Evolutionary conservation across 2,329 filamentous ascomycete species (phyloP), one percentile per base, ranked within the genome.

Genomic region (Aspergillus viridinutans): DNA sequence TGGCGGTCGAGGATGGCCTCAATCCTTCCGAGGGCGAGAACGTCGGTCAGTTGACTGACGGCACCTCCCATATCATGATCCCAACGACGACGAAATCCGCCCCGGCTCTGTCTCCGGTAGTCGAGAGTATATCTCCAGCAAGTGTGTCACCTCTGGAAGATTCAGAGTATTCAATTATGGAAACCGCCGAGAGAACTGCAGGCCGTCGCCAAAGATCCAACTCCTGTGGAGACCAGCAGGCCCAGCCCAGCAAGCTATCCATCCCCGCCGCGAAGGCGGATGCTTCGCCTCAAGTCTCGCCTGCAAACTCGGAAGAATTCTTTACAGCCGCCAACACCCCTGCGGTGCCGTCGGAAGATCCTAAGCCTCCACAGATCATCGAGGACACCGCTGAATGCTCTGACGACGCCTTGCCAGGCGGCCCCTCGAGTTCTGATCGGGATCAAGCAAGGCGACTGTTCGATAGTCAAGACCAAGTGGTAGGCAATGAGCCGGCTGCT

Each of bases 371-470:
- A 6, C 65, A 65, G 17, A 51, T 59, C 4, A 43, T 58, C 3
- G 65, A 69, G 47, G 61, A 52, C 5, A 58, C 52, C 6, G 48
- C 56, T 12, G 61, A 69, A 50, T 49, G 49, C 26, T 53, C 60
- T 17, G 62, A 65, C 20, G 58, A 65, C 8, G 35, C 51, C n/a
- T 35, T 62, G 12, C 61, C 64, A 21, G 61, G 69, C 40, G 61
- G 59, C 3, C 68, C 80, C 4, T 78, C 84, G 1, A 83, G 86
- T 40, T 86, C 89, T 56, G 92, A 96, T 65, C 81, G 83, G 21
- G 84, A 89, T 63, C 90, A 89, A 70, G 94, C 93, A 1, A 83
- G 87, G 64, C 87, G 86, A 68, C 91, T 99, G 43, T 97, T 85
- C 70, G 88, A 93, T 56, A 92, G 92, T 58, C 69, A 72, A 49